These are phyloP conservation scores for Discostella pseudostelligera DNA, from an alignment of 108 stramenopile species.

Conservation along the genomic window DNA sequence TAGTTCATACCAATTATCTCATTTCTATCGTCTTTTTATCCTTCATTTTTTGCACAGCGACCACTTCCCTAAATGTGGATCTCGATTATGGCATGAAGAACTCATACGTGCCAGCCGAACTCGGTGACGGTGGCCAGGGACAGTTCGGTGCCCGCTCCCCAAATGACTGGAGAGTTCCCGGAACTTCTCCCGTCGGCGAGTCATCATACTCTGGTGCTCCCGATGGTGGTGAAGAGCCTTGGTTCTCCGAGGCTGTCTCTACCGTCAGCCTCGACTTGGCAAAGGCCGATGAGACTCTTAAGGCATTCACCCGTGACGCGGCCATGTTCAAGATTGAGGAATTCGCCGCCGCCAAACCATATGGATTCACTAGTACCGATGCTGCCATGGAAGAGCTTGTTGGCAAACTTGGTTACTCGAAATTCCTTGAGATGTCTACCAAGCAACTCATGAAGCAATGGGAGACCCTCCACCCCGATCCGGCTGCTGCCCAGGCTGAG, in stretches of 20 bases:
- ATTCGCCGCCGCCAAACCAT: conserved; percentile 66
- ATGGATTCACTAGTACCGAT: conserved; percentile 51
- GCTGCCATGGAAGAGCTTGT: conserved; percentile 77
- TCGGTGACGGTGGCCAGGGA: conserved; percentile 88
- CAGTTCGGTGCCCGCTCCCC: conserved; percentile 87
- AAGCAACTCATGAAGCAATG: conserved; percentile 82
- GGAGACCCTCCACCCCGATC: conserved; percentile 64
- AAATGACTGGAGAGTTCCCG: conserved; percentile 86
- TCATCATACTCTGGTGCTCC: conserved; percentile 73
- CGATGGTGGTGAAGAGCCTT: conserved; percentile 90
- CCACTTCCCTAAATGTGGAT: conserved; percentile 54
- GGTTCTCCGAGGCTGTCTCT: conserved; percentile 91
- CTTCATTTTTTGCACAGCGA: conserved; percentile 14
- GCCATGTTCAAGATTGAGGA: conserved; percentile 85
- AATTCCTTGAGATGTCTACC: conserved; percentile 73
- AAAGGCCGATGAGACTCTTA: conserved; percentile 83
- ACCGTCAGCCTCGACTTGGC: conserved; percentile 85
- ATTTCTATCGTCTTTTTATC: background rate
- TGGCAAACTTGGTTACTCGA: conserved; percentile 78
- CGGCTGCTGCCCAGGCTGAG: conserved; percentile 30
- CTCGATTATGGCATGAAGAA: conserved; percentile 88
- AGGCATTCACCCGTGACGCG: conserved; percentile 92
- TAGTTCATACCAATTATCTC: background rate
- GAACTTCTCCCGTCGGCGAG: conserved; percentile 88
- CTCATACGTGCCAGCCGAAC: conserved; percentile 69